Conservation (phyloP, 257 asterid genomes). For the Hygrophila difformis region DNA sequence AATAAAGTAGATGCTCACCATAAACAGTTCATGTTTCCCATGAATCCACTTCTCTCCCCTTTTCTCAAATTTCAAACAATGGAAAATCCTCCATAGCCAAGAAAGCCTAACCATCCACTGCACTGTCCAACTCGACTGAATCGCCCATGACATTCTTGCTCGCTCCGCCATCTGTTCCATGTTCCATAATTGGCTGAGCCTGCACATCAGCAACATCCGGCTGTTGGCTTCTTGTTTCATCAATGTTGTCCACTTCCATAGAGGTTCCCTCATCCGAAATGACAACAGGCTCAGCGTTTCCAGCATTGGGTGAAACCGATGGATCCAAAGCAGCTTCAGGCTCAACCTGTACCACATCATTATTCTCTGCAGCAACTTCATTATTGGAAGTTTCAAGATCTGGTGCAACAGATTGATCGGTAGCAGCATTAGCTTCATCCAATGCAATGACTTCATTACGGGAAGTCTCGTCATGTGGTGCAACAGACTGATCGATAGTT, state of each 20-base stretch:
- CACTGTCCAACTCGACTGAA: no score
- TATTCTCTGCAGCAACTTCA: no score
- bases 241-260: constrained; percentile 9
- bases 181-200: constrained; percentile 9
- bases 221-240: constrained; percentile 21
- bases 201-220: constrained; percentile 6
- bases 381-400: no score
- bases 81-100: no score
- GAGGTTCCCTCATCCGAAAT: constrained; percentile 16
- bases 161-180: constrained; percentile 15
- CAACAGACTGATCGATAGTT: constrained; percentile 15
- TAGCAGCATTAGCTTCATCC: neutral
- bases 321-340: constrained; percentile 13
- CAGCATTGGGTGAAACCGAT: constrained; percentile 13
- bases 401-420: no score
- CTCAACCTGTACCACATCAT: neutral
- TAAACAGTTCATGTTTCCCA: no score
- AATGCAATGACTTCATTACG: constrained; percentile 8
- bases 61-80: no score
- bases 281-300: constrained; percentile 10
- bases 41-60: no score
- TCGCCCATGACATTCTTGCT: no score
- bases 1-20: no score
- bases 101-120: no score
- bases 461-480: neutral